Conservation (phyloP, 192 early-diverging fungal genomes). For the Mortierella antarctica region DNA sequence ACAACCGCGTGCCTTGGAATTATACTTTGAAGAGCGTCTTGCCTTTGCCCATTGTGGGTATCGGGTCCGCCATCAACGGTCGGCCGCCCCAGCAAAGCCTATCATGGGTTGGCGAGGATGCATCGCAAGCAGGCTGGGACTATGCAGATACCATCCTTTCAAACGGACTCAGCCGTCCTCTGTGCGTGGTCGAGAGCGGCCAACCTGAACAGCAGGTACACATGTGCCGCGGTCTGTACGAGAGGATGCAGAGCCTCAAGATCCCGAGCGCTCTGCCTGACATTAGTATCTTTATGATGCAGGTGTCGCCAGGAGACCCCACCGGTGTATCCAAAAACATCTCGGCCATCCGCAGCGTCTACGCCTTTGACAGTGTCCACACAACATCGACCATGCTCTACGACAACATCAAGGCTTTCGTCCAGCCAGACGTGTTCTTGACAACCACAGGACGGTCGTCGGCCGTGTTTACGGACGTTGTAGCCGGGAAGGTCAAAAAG, state of each 20-base stretch:
- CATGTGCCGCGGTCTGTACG: constrained; percentile 34
- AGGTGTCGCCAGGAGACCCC: constrained; percentile 18
- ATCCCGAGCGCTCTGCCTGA: constrained; percentile 1
- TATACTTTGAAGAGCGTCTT: constrained; percentile 20
- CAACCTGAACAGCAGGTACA: constrained; percentile 22
- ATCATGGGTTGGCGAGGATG: constrained; percentile 46
- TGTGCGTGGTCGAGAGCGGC: constrained; percentile 31
- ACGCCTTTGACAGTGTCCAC: constrained; percentile 41
- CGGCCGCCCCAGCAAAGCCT: constrained; percentile 7
- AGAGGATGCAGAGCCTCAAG: background rate
- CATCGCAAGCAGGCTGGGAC: constrained; percentile 16
- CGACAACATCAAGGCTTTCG: constrained; percentile 33
- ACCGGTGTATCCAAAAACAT: constrained; percentile 6
- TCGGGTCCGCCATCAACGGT: constrained; percentile 16
- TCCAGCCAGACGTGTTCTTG: background rate
- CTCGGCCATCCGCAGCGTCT: background rate
- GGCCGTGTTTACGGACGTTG: constrained; percentile 14
- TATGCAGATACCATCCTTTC: constrained; percentile 27
- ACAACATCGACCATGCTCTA: constrained; percentile 26
- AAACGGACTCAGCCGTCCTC: background rate
- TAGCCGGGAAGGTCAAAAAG: constrained; percentile 17
- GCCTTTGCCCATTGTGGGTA: constrained; percentile 36
- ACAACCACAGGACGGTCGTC: constrained; percentile 38
- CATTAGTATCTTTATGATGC: constrained; percentile 19
- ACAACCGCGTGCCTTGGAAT: constrained; percentile 18